Base-by-base conservation (phyloP, 2,329 filamentous ascomycete species). In the Ophiostoma sp. region DNA sequence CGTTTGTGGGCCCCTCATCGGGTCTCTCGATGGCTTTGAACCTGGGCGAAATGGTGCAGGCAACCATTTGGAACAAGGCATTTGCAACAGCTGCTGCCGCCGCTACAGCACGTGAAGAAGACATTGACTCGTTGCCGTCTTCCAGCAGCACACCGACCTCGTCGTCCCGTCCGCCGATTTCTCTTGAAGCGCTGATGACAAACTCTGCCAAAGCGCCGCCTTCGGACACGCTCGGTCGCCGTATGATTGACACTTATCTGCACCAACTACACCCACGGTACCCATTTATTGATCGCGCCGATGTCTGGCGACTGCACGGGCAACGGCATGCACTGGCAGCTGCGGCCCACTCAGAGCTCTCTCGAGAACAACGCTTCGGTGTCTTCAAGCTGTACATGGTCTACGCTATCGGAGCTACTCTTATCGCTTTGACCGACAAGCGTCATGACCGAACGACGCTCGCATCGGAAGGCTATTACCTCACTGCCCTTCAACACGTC, bases 51-150 rank as follows among this genome's bases (percentile, higher is more conserved):
- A 87, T 87, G 84, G 85, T 87, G 11, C 85, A 87, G 76, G 84
- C 85, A 0, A 87, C 85, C 28, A 84, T 87, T 1, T 87, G 85
- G 85, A 86, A 86, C 69, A 86, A 87, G 75, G 83, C 85, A 25
- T 59, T 59, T 59, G 55, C 55, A 15, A 59, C 55, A 22, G 55
- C 55, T 12, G 57, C 57, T 6, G 57, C 1, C 78, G 87, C 31
- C 66, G 50, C 5, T 7, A 68, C 22, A 33, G 55, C 25, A 11
- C 12, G 28, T 6, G 25, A 57, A 5, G 55, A 57, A 2, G 55
- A 57, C 9, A 17, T 31, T 5, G 55, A 57, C 25, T 48, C 31
- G n/a, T 42, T 57, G 12, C 50, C 31, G 28, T 42, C 68, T 2
- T 28, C 72, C 59, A 70, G 64, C 57, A 70, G 57, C n/a, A 66